A percentile compares a stretch with the other conserved stretches of the same genome.
Evolutionary conservation across 2,329 filamentous ascomycete species (phyloP).

Genomic region (Phaeomoniella chlamydospora): DNA sequence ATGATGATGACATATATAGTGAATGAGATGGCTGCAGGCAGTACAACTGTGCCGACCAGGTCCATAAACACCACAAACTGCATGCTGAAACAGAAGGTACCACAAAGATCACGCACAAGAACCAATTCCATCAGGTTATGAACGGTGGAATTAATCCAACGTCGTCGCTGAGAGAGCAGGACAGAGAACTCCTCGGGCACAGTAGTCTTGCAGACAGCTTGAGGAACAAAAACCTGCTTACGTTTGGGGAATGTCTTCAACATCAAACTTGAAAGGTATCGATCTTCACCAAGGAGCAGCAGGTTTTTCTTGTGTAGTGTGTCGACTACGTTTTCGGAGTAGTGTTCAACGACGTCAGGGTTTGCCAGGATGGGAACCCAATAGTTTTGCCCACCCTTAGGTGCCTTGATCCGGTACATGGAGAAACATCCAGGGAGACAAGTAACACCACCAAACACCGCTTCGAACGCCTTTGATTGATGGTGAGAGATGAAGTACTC

Average conservation of each 20-base stretch:
- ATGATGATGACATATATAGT: conserved; percentile 90
- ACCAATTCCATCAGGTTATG: conserved; percentile 98
- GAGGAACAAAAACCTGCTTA: conserved; percentile 96
- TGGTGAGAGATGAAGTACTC: conserved; percentile 97
- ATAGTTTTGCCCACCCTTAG: conserved; percentile 96
- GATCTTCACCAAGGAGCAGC: conserved; percentile 81
- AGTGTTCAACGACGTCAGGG: conserved; percentile 96
- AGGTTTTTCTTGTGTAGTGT: conserved; percentile 97
- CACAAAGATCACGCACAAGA: conserved; percentile 87
- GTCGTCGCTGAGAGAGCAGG: conserved; percentile 79
- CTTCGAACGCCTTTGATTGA: conserved; percentile 92
- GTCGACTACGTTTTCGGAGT: conserved; percentile 97
- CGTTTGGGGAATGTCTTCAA: conserved; percentile 96
- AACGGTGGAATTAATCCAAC: conserved; percentile 99
- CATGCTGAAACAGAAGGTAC: conserved; percentile 99
- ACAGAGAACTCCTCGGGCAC: conserved; percentile 89
- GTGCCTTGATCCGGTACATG: conserved; percentile 99
- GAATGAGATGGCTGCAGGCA: conserved; percentile 92
- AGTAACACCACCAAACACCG: conserved; percentile 95
- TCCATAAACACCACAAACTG: conserved; percentile 97
- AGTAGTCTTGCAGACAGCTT: conserved; percentile 96
- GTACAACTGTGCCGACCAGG: conserved; percentile 80
- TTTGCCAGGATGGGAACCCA: conserved; percentile 98
- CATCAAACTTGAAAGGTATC: conserved; percentile 94
- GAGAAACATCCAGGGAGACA: conserved; percentile 98